phyloP scores from a whole-genome alignment of 176 grass and related monocot genomes.

The Tillandsia fasciculata region DNA sequence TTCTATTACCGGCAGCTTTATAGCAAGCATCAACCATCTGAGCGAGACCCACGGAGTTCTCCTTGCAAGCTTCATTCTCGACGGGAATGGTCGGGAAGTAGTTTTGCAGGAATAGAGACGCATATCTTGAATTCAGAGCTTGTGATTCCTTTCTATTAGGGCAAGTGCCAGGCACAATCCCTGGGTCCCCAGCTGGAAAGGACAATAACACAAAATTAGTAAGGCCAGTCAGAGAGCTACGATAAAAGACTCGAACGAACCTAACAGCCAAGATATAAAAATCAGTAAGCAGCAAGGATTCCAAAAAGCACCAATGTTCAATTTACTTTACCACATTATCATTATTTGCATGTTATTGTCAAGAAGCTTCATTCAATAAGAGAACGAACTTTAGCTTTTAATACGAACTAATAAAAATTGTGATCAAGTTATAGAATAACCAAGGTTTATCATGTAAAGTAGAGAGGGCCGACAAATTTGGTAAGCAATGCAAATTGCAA shows the following conservation, averaged over 20 bases:
- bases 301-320: too few species aligned
- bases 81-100: constrained; percentile 83
- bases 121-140: constrained; percentile 61
- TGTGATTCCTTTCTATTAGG: constrained; percentile 95
- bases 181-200: constrained; percentile 90
- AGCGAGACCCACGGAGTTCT: constrained; percentile 66
- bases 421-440: too few species aligned
- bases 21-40: constrained; percentile 89
- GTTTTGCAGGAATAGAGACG: constrained; percentile 85
- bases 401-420: too few species aligned
- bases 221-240: not conserved
- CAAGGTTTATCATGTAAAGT: too few species aligned
- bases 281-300: too few species aligned
- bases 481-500: not conserved
- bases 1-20: constrained; percentile 75
- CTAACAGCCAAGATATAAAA: too few species aligned
- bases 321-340: too few species aligned
- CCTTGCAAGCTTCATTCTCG: constrained; percentile 86
- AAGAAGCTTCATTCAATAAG: too few species aligned
- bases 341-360: too few species aligned
- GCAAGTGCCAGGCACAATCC: constrained; percentile 63
- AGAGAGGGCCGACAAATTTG: too few species aligned
- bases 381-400: too few species aligned
- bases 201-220: not conserved
- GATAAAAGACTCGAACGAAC: not conserved